Evolutionary conservation across 2,329 filamentous ascomycete genomes (phyloP), one percentile per base, ranked within the genome.

Genomic region (Monilinia fructigena): DNA sequence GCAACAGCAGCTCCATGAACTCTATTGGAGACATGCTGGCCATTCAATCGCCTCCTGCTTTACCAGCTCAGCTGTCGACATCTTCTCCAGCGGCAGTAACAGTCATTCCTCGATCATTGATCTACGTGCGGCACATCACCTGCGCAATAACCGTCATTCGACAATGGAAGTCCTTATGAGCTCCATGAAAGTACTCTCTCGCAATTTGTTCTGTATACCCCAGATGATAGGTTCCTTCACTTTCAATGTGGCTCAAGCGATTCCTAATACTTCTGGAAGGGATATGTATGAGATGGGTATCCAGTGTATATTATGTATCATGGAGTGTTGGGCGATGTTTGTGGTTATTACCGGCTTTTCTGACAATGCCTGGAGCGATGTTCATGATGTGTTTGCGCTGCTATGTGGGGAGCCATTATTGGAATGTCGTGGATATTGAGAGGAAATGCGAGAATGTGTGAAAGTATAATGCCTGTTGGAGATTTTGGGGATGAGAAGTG

Each of bases 71-170:
- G 31, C 38, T 50, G 1, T 26, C 58, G 11, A 11, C 58, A 50
- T 40, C 45, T 4, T 61, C 63, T 16, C 55, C 63, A n/a, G 23
- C 54, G 42, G 31, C 12, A 38, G 20, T 67, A 16, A 68, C 68
- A 12, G 68, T 70, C 52, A 65, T 70, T 42, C 69, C 7, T 61
- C 69, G 4, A 68, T 68, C 53, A 67, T 70, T 20, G 69, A 70
- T 55, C 61, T 48, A 66, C 66, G 47, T 69, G 67, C 40, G 69
- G 69, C 7, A 70, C 69, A 23, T 67, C 58, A 6, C 66, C 68
- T 5, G 38, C 62, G 3, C 52, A 65, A 14, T 66, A 67, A 67
- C 31, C 62, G 67, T 23, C 56, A 62, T 50, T 62, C 64, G 23
- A 65, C 54, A 28, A 38, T 65, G 23, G 42, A 65, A 48, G 23